Evolutionary conservation across 768 basidiomycete genomes (phyloP), one percentile per base, ranked within the genome.

Genomic region (Boletus sp.): DNA sequence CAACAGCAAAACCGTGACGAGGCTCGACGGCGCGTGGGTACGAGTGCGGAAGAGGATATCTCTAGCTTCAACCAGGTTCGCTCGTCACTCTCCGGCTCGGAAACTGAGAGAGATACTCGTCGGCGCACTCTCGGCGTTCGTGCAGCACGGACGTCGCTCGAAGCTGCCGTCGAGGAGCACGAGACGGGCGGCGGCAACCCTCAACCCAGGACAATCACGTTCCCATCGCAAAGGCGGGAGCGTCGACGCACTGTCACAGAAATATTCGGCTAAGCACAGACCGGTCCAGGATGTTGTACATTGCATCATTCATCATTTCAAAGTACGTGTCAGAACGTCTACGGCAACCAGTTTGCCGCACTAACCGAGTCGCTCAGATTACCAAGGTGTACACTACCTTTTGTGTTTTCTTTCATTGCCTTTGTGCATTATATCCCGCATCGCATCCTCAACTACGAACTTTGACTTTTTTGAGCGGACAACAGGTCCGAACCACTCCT

Each of bases 201-300:
- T 76, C 64, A 80, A 76, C 60, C 72, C 12, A 73, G 66, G 59
- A 79, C 77, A 7, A 67, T 76, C 50, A 41, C 66, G 56, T 51
- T 72, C 52, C 60, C 70, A 59, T 56, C 70, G 50, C 58, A 71
- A 63, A 56, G 74, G 44, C 71, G 70, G 57, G 79, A 80, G 55
- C 72, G 80, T n/a, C 71, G 80, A 48, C 72, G 79, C 36, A 82
- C 80, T 36, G 75, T 81, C 44, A 80, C 78, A n/a, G 80, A 81
- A 59, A 77, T 81, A 55, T 80, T 80, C 58, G 50, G 66, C 47
- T 71, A 55, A 71, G 28, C 32, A 10, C 4, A 46, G 57, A 41
- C 40, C 40, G 30, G n/a, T n/a, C n/a, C n/a, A n/a, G n/a, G 44
- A 37, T 47, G 47, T 51, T 58, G 54, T 61, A 56, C 6, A 32